These are phyloP conservation scores for Thermoascus crustaceus DNA, from an alignment of 2,329 filamentous ascomycete species.

Conservation along the genomic window DNA sequence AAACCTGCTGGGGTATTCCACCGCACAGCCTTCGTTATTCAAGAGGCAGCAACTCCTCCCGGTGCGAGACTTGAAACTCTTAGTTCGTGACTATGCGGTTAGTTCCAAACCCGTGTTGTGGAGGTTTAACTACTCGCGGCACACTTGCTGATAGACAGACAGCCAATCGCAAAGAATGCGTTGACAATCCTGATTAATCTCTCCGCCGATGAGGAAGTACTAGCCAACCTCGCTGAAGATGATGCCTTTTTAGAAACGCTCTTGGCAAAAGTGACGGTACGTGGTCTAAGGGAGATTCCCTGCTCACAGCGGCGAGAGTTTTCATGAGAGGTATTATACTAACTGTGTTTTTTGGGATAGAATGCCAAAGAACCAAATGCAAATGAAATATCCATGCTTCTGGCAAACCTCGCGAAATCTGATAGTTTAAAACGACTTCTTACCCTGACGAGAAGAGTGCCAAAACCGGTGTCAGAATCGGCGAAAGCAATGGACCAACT, in stretches of 20 bases:
- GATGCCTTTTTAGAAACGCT: conserved; percentile 71
- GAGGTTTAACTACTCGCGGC: not conserved
- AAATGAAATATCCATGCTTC: conserved; percentile 79
- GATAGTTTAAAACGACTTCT: conserved; percentile 63
- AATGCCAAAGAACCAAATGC: conserved; percentile 64
- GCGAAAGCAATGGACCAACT: conserved; percentile 77
- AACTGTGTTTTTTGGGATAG: conserved; percentile 14
- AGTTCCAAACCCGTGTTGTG: conserved; percentile 20
- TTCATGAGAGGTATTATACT: no score
- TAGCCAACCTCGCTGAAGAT: conserved; percentile 66
- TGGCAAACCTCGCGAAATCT: conserved; percentile 84
- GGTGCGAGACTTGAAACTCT: conserved; percentile 76
- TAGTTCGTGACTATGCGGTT: conserved; percentile 76
- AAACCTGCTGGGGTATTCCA: conserved; percentile 76
- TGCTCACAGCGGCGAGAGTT: no score
- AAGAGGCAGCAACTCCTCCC: conserved; percentile 71
- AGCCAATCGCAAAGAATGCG: conserved; percentile 90
- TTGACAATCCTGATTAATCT: conserved; percentile 71
- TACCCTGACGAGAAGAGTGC: conserved; percentile 57
- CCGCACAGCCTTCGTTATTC: conserved; percentile 70
- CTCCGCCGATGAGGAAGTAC: conserved; percentile 71
- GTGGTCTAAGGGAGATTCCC: no score
- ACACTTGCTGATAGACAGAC: conserved; percentile 3
- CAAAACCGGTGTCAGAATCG: conserved; percentile 63
- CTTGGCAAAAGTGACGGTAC: conserved; percentile 63